Evolutionary conservation across 805 yeast species (phyloP), one percentile per base, ranked within the genome.

Genomic region (Candida broadrunensis): DNA sequence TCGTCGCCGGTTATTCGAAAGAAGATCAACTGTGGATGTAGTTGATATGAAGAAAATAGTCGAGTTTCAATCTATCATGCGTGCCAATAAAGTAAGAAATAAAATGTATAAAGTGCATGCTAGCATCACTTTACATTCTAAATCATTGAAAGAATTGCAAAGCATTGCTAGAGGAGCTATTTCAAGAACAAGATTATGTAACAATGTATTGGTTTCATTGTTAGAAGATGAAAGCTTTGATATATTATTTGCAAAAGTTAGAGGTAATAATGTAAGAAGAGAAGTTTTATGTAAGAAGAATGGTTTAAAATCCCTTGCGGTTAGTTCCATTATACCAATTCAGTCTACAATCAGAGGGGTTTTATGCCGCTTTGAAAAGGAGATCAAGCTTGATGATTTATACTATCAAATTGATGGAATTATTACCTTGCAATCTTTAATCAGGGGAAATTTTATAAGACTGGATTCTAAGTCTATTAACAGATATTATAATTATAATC

Each of bases 331-430:
- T 1, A 52, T 71, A 2, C 54, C 58, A 2, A 45, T 85, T 2
- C 93, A 87, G 58, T 72, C 86, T 0, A 49, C 63, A 5, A 65
- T 82, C 41, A 72, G 89, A 48, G 95, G 91, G 20, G 76, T 82
- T 5, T 63, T 82, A 20, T 60, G 73, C 1, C 67, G 95, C 45
- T 82, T 80, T 51, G 62, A 72, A 3, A 55, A 65, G 32, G 91
- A 84, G 39, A 51, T 77, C 25, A 63, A 72, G 16, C 58, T 72
- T 35, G 85, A 81, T 46, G 79, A 77, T 43, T 41, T 80, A 6
- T 79, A 80, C 47, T 68, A 62, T 14, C 63, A 73, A 34, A 52
- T 71, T 6, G 58, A 61, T 0, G 51, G 52, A 3, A 56, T 83
- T 5, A 58, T 65, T 13, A 55, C 49, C 2, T 48, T 88, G 2